Evolutionary conservation across 257 asterid species (phyloP).

Genomic region (Cordia subcordata): DNA sequence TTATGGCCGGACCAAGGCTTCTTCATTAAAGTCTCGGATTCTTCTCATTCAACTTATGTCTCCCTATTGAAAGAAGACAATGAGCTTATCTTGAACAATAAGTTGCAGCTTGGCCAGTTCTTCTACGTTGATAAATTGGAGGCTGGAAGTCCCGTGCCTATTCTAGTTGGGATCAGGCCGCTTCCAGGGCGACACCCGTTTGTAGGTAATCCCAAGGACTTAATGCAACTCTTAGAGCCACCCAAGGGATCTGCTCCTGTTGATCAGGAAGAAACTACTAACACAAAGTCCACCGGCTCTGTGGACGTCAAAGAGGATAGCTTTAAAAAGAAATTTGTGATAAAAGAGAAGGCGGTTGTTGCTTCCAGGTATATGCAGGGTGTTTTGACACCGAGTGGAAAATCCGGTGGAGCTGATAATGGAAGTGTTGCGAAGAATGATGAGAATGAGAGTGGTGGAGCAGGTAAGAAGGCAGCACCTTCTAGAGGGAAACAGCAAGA

Average conservation of each 20-base stretch:
- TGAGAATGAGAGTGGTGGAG: constrained; percentile 30
- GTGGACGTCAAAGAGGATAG: constrained; percentile 30
- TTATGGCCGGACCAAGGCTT: constrained; percentile 80
- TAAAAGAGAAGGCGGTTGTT: constrained; percentile 66
- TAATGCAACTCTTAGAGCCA: constrained; percentile 69
- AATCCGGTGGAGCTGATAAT: constrained; percentile 33
- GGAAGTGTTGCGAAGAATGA: constrained; percentile 16
- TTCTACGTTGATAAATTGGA: constrained; percentile 77
- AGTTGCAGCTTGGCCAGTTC: constrained; percentile 72
- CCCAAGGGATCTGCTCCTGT: constrained; percentile 24
- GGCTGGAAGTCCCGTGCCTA: constrained; percentile 69
- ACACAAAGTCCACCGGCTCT: too few relatives aligned
- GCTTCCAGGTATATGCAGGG: constrained; percentile 83
- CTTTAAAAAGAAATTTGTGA: constrained; percentile 48
- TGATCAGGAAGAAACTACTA: constrained; percentile 20
- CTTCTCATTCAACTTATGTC: constrained; percentile 86
- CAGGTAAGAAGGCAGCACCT: constrained; percentile 28
- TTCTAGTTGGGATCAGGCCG: constrained; percentile 62
- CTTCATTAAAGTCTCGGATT: constrained; percentile 79
- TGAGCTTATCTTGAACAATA: constrained; percentile 72
- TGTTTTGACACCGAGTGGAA: constrained; percentile 39
- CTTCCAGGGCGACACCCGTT: constrained; percentile 79
- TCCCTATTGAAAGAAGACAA: constrained; percentile 52
- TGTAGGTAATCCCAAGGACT: constrained; percentile 67
- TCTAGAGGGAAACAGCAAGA: constrained; percentile 41